Evolutionary conservation across 805 yeast species (phyloP), one percentile per base, ranked within the genome.

Genomic region (Torulaspora microellipsoides): DNA sequence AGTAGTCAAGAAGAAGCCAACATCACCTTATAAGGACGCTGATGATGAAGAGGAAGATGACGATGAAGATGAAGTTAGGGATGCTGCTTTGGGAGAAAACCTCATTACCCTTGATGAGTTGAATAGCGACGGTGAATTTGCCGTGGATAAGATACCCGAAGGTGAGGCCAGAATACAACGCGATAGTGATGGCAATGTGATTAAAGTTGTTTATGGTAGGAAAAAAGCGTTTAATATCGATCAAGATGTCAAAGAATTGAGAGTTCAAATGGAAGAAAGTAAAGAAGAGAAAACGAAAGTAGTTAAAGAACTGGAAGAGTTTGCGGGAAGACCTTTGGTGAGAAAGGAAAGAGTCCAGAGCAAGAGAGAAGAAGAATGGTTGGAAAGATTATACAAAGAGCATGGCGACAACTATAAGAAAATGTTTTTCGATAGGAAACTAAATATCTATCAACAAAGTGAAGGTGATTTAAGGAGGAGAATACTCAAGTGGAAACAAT

Each of bases 381-480:
- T 86, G 33, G 66, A 62, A 36, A 65, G 65, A 17, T 69, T 93
- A 31, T 73, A 81, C 47, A 78, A 77, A 15, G 88, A 87, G 62
- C 80, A 93, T 59, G 96, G 96, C 13, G 95, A 88, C 52, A 83
- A 93, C 62, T 89, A 81, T 61, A 82, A 76, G 36, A 85, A 81
- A 55, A 93, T 93, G 99, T 83, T 80, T 62, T 85, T 95, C 85
- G 99, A 93, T 64, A 78, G 77, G 66, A 85, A 85, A 64, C 72
- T 90, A 49, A 91, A 91, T 64, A 76, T 82, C 2, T 77, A 75
- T 65, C 97, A 90, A 68, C 88, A 85, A 63, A 75, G 85, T 48
- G 81, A 81, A n/a, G 95, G 95, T 23, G 95, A 88, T 56, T 68
- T 91, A 54, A 83, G 75, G 65, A 78, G 77, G 64, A 78, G 93